phyloP scores from a whole-genome alignment of 768 basidiomycete genomes.

The Pisolithus marmoratus region DNA sequence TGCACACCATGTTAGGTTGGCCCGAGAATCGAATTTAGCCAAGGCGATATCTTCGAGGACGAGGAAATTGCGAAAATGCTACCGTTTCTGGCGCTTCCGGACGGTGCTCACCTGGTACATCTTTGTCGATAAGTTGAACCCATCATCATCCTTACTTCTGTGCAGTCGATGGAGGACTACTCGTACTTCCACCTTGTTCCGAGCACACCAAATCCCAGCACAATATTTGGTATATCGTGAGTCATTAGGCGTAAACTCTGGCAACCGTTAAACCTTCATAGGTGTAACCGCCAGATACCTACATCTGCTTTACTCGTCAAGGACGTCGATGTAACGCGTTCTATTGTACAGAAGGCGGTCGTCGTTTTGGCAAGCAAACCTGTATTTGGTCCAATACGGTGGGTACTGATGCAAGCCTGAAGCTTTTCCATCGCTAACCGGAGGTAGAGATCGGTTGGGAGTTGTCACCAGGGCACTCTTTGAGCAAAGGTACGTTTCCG shows the following conservation, averaged over 20 bases:
- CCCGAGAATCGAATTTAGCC: constrained; percentile 81
- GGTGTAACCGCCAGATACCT: constrained; percentile 93
- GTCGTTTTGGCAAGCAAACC: constrained; percentile 90
- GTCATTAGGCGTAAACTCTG: constrained; percentile 3
- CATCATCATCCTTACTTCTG: constrained; percentile 4
- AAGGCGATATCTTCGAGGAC: constrained; percentile 76
- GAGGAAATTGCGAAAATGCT: constrained; percentile 81
- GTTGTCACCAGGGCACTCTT: constrained; percentile 92
- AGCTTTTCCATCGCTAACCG: constrained; percentile 2
- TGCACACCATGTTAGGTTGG: constrained; percentile 60
- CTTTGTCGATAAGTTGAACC: background rate
- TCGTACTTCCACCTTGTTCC: constrained; percentile 93
- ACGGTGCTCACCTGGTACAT: constrained; percentile 87
- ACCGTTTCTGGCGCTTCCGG: constrained; percentile 94
- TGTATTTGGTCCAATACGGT: constrained; percentile 92
- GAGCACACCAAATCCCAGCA: constrained; percentile 60
- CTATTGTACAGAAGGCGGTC: constrained; percentile 96
- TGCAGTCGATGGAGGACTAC: constrained; percentile 67
- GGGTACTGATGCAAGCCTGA: constrained; percentile 1
- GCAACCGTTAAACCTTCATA: constrained; percentile 23
- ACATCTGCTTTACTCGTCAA: constrained; percentile 72
- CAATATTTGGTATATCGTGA: constrained; percentile 94
- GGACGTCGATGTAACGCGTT: constrained; percentile 83
- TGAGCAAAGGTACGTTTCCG: constrained; percentile 56
- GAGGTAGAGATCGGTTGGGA: constrained; percentile 79